phyloP scores from a whole-genome alignment of 176 grass and related monocot species.

The Saccharum spontaneum region DNA sequence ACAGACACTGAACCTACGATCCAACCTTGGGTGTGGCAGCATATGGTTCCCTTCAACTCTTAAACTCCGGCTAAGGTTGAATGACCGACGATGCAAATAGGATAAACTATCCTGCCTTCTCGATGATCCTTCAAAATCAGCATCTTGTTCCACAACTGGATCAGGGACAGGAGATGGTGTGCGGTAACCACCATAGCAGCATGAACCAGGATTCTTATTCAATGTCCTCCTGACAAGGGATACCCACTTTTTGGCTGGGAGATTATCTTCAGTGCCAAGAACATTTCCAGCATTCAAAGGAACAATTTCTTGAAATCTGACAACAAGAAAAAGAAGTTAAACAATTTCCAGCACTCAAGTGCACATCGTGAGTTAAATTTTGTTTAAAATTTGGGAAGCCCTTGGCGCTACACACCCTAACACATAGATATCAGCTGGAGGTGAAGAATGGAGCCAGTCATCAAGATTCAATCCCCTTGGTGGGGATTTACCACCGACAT shows the following conservation, averaged over 20 bases:
- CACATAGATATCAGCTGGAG: conserved; percentile 94
- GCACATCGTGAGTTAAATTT: neutral
- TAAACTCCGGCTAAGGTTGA: conserved; percentile 82
- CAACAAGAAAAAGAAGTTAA: neutral
- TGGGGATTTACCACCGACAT: conserved; percentile 94
- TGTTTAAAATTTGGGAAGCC: neutral
- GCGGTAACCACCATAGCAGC: conserved; percentile 45
- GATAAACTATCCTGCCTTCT: conserved; percentile 55
- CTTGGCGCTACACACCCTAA: conserved; percentile 53
- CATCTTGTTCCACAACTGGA: conserved; percentile 74
- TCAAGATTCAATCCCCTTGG: conserved; percentile 79
- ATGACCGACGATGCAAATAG: conserved; percentile 74
- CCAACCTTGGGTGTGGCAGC: conserved; percentile 52
- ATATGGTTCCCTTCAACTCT: conserved; percentile 61
- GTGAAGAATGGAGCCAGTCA: conserved; percentile 92
- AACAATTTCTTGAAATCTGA: conserved; percentile 97
- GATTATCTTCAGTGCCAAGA: conserved; percentile 88
- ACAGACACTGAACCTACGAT: conserved; percentile 88
- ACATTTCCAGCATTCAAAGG: conserved; percentile 98
- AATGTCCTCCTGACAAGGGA: conserved; percentile 79
- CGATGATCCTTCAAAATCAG: conserved; percentile 85
- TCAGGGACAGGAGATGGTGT: conserved; percentile 76
- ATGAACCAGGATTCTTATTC: conserved; percentile 62
- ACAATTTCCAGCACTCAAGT: neutral
- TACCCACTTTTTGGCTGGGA: conserved; percentile 88